Conservation (phyloP, 345 rosid species). For the Eucalyptus regnans region DNA sequence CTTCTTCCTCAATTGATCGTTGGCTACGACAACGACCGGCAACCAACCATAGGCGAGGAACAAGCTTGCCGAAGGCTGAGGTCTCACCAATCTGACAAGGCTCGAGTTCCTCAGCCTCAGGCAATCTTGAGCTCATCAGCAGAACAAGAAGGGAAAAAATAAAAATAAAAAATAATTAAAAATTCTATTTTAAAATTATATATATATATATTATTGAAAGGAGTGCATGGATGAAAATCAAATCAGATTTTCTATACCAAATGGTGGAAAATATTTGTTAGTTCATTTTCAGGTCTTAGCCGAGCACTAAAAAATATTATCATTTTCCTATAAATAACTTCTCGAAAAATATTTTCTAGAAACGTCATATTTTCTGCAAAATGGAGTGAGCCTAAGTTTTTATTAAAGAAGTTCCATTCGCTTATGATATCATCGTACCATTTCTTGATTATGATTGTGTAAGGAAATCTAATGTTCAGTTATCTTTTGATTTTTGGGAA, state of each 20-base stretch:
- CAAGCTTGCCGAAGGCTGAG: accelerated
- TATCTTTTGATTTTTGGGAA: too few relatives aligned
- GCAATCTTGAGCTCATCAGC: too few relatives aligned
- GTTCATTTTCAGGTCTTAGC: accelerated
- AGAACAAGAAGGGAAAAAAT: too few relatives aligned
- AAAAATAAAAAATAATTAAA: too few relatives aligned
- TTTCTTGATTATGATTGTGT: not conserved
- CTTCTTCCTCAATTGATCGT: too few relatives aligned
- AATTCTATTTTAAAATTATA: too few relatives aligned
- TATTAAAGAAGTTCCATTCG: not conserved
- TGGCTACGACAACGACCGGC: accelerated
- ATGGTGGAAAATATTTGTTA: accelerated
- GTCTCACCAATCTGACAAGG: accelerated
- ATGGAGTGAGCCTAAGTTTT: too few relatives aligned
- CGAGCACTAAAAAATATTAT: too few relatives aligned
- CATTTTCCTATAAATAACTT: too few relatives aligned
- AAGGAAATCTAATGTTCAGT: not conserved
- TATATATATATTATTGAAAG: too few relatives aligned
- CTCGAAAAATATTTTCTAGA: accelerated
- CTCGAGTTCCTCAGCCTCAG: accelerated
- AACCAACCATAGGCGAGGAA: accelerated
- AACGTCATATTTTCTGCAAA: too few relatives aligned
- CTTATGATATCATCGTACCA: not conserved
- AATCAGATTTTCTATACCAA: too few relatives aligned
- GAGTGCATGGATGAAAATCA: accelerated